Base-by-base conservation (phyloP, 2,329 filamentous ascomycete species). In the Scedosporium dehoogii region DNA sequence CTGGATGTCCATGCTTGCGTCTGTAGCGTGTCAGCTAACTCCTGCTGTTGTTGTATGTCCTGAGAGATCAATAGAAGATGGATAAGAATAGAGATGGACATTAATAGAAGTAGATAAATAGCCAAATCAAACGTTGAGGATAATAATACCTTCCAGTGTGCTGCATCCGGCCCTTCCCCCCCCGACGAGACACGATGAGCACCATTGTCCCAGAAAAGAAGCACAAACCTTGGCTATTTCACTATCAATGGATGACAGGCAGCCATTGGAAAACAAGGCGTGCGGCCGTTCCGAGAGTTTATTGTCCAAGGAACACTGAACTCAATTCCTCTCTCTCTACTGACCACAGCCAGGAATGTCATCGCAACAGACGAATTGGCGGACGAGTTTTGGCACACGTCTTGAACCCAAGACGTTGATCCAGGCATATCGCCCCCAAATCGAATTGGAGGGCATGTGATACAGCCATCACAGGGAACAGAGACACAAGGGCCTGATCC, bases 1-100 rank as follows among this genome's bases (percentile, higher is more conserved):
- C 14, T 64, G 66, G 6, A 65, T 63, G 61, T 65, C 67, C 72
- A 74, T 75, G 64, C 12, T 42, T 23, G 41, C 57, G 57, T 38
- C 41, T 58, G 56, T 23, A 48, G 16, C 44, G 16, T 18, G 7
- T 7, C 7, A 21, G 44, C 21, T 48, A 48, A 21, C 16, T 59
- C 3, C 58, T 48, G 12, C 14, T 18, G 41, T 27, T 18, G 41
- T 27, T 3, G 42, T 9, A 27, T 44, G 18, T 44, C 16, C 25
- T 4, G 25, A 23, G 21, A 18, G 44, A 48, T 21, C 44, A 38
- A 12, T 48, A 48, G 44, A 48, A n/a, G 16, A 48, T 27, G 18
- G 51, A 23, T 55, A 3, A 23, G 21, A 55, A 55, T 21, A 23
- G 18, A 23, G 16, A 48, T 10, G 16, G 16, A 2, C 9, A 18